Conservation (phyloP, 805 yeast genomes). For the Debaryomyces tyrocola region DNA sequence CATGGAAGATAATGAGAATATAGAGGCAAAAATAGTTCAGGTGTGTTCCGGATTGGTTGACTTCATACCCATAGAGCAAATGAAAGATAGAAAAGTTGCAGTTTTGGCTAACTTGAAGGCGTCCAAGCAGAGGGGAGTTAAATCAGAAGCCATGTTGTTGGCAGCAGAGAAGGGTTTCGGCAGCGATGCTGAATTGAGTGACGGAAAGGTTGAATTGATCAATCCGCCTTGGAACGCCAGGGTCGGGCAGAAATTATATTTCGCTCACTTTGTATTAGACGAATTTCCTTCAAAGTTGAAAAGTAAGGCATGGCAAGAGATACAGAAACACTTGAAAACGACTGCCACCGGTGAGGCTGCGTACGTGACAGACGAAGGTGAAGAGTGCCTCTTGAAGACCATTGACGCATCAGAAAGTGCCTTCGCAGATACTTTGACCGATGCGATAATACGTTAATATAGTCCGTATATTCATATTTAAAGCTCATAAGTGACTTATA, state of each 20-base stretch:
- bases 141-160: slow-evolving; percentile 64
- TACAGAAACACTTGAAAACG: slow-evolving; percentile 28
- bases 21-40: slow-evolving; percentile 23
- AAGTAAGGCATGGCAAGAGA: slow-evolving; percentile 32
- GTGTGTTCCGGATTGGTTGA: slow-evolving; percentile 64
- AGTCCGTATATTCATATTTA: neutral
- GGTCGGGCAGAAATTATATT: slow-evolving; percentile 42
- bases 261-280: slow-evolving; percentile 23
- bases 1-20: slow-evolving; percentile 7
- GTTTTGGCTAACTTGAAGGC: slow-evolving; percentile 59
- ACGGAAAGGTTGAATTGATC: slow-evolving; percentile 43
- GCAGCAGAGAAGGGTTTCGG: slow-evolving; percentile 46
- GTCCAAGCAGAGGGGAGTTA: slow-evolving; percentile 61
- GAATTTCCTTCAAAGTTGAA: slow-evolving; percentile 26
- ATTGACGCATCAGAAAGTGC: slow-evolving; percentile 4
- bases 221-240: slow-evolving; percentile 39
- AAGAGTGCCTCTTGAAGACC: slow-evolving; percentile 15
- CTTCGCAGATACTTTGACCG: neutral
- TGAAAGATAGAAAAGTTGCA: slow-evolving; percentile 46
- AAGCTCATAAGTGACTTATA: neutral
- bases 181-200: slow-evolving; percentile 7
- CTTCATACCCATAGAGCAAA: slow-evolving; percentile 35
- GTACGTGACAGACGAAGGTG: slow-evolving; percentile 17
- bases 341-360: slow-evolving; percentile 29
- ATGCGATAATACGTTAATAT: neutral